phyloP scores from a whole-genome alignment of 1,284 basidiomycete genomes.

The Heterobasidion occidentale region DNA sequence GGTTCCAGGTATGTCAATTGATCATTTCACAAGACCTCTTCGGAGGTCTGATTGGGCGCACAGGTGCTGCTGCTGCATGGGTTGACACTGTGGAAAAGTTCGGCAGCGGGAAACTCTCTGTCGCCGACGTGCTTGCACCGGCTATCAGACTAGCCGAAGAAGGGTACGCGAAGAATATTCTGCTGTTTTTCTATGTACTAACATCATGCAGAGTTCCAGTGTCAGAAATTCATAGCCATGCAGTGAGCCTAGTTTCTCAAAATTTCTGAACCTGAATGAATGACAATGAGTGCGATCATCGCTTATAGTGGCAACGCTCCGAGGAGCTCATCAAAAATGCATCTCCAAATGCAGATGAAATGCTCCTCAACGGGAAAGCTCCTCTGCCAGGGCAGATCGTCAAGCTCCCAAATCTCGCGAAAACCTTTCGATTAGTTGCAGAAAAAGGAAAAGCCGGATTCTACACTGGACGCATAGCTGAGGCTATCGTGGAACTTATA shows the following conservation, averaged over 20 bases:
- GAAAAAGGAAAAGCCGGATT: conserved; percentile 84
- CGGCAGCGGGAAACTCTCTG: conserved; percentile 74
- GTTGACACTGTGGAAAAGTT: conserved; percentile 80
- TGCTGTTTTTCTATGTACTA: not conserved
- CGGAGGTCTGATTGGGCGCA: not conserved
- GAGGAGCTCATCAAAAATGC: conserved; percentile 76
- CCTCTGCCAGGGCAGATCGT: conserved; percentile 76
- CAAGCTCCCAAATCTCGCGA: conserved; percentile 72
- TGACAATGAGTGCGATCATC: not conserved
- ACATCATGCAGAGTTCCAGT: conserved; percentile 54
- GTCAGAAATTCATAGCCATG: conserved; percentile 65
- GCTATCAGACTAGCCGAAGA: conserved; percentile 82
- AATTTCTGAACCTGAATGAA: too few relatives aligned
- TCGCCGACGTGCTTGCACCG: conserved; percentile 83
- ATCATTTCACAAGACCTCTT: not conserved
- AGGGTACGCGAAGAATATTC: conserved; percentile 44
- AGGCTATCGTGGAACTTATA: conserved; percentile 84
- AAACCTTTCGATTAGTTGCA: conserved; percentile 77
- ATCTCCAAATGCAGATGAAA: conserved; percentile 76
- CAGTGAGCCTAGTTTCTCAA: conserved; percentile 30
- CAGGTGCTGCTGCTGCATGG: conserved; percentile 91
- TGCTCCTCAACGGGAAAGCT: conserved; percentile 78
- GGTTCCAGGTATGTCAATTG: conserved; percentile 60
- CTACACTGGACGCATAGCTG: conserved; percentile 84
- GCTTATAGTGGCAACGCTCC: conserved; percentile 60